These are phyloP conservation scores for Aquilaria sinensis DNA, from an alignment of 345 rosid species.

Conservation along the genomic window DNA sequence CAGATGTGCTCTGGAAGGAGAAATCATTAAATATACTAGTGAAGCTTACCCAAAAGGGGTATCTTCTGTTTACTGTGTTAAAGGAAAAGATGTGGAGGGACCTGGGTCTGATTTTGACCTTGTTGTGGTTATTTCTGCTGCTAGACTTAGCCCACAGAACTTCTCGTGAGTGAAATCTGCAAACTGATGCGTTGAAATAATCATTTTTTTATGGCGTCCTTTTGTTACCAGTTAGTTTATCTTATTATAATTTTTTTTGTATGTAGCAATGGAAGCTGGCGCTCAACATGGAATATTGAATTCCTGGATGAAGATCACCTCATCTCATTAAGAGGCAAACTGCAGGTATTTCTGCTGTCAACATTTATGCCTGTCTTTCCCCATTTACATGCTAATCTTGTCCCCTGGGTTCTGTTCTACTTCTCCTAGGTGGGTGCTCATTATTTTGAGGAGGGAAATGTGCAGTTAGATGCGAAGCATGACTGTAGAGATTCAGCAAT, in stretches of 20 bases:
- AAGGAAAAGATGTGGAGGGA: conserved; percentile 78
- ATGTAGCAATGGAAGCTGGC: conserved; percentile 91
- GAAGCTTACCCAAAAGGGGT: conserved; percentile 95
- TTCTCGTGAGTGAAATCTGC: conserved; percentile 58
- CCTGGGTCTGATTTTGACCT: conserved; percentile 89
- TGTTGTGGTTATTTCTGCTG: conserved; percentile 80
- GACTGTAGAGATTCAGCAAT: conserved; percentile 79
- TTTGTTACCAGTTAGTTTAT: neutral
- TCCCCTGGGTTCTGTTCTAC: neutral
- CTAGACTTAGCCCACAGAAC: conserved; percentile 83
- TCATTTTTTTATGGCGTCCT: neutral
- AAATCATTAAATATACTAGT: conserved; percentile 68
- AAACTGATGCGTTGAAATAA: conserved; percentile 6
- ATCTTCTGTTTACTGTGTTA: conserved; percentile 65
- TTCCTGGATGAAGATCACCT: conserved; percentile 74
- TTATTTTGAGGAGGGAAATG: conserved; percentile 99
- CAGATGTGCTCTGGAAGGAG: conserved; percentile 86
- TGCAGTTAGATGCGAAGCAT: conserved; percentile 85
- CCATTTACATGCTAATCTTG: conserved; percentile 1
- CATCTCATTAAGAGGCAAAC: conserved; percentile 65
- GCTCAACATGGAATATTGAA: conserved; percentile 79
- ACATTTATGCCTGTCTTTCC: conserved; percentile 1
- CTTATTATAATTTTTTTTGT: conserved; percentile 11
- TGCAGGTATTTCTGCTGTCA: conserved; percentile 52
- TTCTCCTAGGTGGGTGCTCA: conserved; percentile 79